Percentiles rank a stretch among this genome's conserved stretches.
Conservation (phyloP, 371 early-diverging fungal species). For the Phascolomyces articulosus region DNA sequence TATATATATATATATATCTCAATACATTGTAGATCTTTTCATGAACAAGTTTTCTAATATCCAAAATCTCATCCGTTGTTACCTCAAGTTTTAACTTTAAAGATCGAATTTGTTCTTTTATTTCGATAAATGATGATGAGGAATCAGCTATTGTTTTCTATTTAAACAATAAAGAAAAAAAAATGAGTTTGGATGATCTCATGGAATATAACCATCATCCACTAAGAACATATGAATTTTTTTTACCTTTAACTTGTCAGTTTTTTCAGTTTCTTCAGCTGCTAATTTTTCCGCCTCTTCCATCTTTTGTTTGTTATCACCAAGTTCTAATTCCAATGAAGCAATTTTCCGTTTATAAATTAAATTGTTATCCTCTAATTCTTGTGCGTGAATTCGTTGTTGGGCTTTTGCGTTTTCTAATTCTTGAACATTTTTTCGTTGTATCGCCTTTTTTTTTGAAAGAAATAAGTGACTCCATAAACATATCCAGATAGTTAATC, state of each 20-base stretch:
- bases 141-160: conserved; percentile 11
- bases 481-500: background rate
- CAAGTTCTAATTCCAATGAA: conserved; percentile 29
- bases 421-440: conserved; percentile 24
- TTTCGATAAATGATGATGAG: conserved; percentile 12
- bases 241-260: conserved; percentile 4
- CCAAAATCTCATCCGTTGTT: background rate
- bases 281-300: conserved; percentile 8
- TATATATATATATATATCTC: no score
- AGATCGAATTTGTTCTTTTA: conserved; percentile 11
- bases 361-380: conserved; percentile 34
- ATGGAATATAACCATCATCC: no score
- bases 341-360: conserved; percentile 27
- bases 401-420: conserved; percentile 30
- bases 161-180: background rate
- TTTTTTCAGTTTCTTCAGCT: conserved; percentile 18
- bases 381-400: conserved; percentile 38
- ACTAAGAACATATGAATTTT: no score
- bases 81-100: conserved; percentile 20
- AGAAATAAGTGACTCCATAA: background rate
- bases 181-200: no score
- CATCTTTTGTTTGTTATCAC: conserved; percentile 19
- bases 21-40: no score
- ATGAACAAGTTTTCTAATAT: no score
- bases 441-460: conserved; percentile 13